A percentile compares a stretch with the other conserved stretches of the same genome.
phyloP scores from a whole-genome alignment of 148 eudicot species.

The Agrostemma githago region DNA sequence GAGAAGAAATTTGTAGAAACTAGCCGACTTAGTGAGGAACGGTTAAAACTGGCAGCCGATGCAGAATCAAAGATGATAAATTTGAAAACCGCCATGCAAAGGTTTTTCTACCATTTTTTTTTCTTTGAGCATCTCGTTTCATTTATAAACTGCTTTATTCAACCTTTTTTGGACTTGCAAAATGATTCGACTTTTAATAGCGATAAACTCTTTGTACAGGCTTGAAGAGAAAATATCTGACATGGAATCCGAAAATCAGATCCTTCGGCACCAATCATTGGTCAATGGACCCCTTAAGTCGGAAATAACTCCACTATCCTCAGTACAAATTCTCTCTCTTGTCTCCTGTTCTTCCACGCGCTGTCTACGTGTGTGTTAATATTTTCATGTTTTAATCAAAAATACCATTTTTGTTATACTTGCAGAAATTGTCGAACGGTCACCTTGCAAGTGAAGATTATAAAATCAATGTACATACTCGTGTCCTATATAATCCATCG shows the following conservation, averaged over 20 bases:
- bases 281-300: slow-evolving; percentile 35
- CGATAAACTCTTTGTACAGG: slow-evolving; percentile 31
- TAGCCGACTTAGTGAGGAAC: slow-evolving; percentile 82
- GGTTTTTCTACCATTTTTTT: slow-evolving; percentile 34
- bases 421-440: slow-evolving; percentile 74
- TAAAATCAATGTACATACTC: slow-evolving; percentile 34
- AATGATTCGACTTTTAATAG: background rate
- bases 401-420: background rate
- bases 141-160: background rate
- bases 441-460: slow-evolving; percentile 43
- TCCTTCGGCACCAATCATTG: slow-evolving; percentile 74
- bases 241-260: slow-evolving; percentile 74
- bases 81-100: slow-evolving; percentile 80
- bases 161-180: background rate
- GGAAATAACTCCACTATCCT: slow-evolving; percentile 43
- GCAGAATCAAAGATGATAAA: slow-evolving; percentile 79
- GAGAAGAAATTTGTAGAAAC: slow-evolving; percentile 92
- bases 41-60: slow-evolving; percentile 82
- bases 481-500: background rate
- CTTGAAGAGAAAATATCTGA: slow-evolving; percentile 81
- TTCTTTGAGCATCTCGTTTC: background rate
- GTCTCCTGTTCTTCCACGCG: background rate
- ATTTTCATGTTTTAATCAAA: background rate
- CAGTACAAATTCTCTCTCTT: slow-evolving; percentile 38
- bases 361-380: background rate